These are phyloP conservation scores for Alternaria infectoria DNA, from an alignment of 2,329 filamentous ascomycete genomes.

Conservation along the genomic window DNA sequence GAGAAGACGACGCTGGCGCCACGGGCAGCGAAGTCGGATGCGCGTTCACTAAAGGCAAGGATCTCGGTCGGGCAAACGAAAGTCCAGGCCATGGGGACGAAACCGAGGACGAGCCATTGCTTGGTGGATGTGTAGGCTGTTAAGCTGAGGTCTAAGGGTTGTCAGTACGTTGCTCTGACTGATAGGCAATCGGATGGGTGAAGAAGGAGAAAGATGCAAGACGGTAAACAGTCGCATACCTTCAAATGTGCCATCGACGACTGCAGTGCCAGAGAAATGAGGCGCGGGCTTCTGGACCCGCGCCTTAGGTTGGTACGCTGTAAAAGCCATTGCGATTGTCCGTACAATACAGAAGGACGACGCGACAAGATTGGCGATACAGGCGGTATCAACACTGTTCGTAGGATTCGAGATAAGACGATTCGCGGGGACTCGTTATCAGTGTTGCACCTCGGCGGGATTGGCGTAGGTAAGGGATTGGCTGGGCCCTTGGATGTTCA, in stretches of 20 bases:
- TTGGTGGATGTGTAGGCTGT: slow-evolving; percentile 51
- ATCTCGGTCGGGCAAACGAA: slow-evolving; percentile 73
- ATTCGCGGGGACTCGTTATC: not conserved
- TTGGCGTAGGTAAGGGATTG: not conserved
- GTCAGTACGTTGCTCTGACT: slow-evolving; percentile 11
- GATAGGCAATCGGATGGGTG: slow-evolving; percentile 1
- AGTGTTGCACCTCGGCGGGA: slow-evolving; percentile 3
- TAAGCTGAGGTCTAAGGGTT: slow-evolving; percentile 44
- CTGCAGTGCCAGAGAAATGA: slow-evolving; percentile 46
- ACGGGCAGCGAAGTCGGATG: slow-evolving; percentile 65
- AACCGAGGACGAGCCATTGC: slow-evolving; percentile 68
- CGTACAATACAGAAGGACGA: slow-evolving; percentile 5
- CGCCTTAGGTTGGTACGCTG: slow-evolving; percentile 45
- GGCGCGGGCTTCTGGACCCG: slow-evolving; percentile 51
- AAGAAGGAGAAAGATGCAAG: not conserved
- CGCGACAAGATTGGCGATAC: slow-evolving; percentile 12
- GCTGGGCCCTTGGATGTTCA: not conserved
- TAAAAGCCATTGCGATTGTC: slow-evolving; percentile 35
- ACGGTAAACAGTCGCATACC: slow-evolving; percentile 29
- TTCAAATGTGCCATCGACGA: slow-evolving; percentile 51
- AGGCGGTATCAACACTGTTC: not conserved
- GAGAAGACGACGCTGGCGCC: slow-evolving; percentile 66
- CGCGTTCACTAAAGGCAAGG: slow-evolving; percentile 67
- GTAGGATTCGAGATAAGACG: slow-evolving; percentile 1
- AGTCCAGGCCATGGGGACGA: slow-evolving; percentile 72